phyloP scores from a whole-genome alignment of 352 stramenopile species.

The Lagenidium giganteum region DNA sequence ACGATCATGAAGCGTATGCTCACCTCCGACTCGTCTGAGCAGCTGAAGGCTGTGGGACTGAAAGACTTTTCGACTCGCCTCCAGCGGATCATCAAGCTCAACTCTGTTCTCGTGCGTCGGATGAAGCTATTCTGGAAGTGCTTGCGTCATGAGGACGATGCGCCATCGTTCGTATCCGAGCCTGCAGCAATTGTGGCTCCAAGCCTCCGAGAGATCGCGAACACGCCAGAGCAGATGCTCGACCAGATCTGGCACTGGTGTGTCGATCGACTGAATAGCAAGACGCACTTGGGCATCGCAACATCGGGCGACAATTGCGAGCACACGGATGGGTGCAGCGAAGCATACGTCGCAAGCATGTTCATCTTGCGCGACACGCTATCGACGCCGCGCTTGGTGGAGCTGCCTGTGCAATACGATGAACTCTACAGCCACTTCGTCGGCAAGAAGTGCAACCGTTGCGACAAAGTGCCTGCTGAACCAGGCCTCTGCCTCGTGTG shows the following conservation, averaged over 20 bases:
- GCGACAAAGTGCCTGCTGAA: conserved; percentile 59
- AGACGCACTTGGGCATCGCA: conserved; percentile 55
- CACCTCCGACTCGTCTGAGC: conserved; percentile 40
- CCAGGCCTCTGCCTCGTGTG: conserved; percentile 81
- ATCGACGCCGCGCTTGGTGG: conserved; percentile 58
- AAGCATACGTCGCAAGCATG: conserved; percentile 85
- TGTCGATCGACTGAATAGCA: conserved; percentile 78
- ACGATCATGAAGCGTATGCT: conserved; percentile 53
- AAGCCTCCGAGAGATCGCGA: conserved; percentile 45
- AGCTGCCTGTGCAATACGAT: conserved; percentile 81
- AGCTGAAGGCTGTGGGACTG: conserved; percentile 46
- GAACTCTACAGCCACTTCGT: conserved; percentile 78
- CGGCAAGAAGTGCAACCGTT: conserved; percentile 62
- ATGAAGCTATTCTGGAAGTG: conserved; percentile 87
- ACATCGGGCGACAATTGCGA: conserved; percentile 81
- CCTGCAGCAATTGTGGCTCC: conserved; percentile 31
- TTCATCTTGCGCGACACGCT: conserved; percentile 76
- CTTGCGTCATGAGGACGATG: conserved; percentile 35
- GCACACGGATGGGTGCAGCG: conserved; percentile 79
- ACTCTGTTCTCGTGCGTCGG: conserved; percentile 64
- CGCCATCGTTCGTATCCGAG: conserved; percentile 3
- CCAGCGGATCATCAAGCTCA: conserved; percentile 34
- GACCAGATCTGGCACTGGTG: conserved; percentile 83
- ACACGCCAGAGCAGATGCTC: conserved; percentile 49
- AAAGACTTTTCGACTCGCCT: conserved; percentile 35